A percentile compares a stretch with the other conserved stretches of the same genome.
Evolutionary conservation across 192 early-diverging fungal genomes (phyloP).

Genomic region (Backusella parvicylindrica): DNA sequence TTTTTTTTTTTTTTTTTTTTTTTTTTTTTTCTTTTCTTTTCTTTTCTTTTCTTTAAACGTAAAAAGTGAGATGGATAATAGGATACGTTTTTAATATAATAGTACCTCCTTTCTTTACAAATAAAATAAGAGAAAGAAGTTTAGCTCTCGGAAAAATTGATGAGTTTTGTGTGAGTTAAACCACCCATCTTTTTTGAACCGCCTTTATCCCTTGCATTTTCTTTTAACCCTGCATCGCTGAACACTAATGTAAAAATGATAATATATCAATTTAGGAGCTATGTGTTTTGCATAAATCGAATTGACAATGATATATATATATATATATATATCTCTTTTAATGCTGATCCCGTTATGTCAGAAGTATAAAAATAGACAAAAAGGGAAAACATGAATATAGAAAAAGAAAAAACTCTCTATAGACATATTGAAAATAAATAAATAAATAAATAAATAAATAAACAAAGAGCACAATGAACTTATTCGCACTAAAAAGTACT

Average conservation of each 20-base stretch:
- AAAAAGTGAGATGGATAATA: background rate
- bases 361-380: background rate
- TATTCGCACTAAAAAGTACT: background rate
- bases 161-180: background rate
- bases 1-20: background rate
- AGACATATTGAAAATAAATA: background rate
- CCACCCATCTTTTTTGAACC: background rate
- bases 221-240: background rate
- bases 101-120: background rate
- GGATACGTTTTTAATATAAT: background rate
- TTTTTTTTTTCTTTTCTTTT: no score
- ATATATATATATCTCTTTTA: background rate
- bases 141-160: background rate
- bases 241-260: constrained; percentile 5
- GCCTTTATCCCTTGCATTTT: background rate
- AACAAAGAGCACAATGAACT: background rate
- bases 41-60: no score
- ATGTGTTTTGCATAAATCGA: background rate
- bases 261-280: background rate
- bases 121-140: background rate
- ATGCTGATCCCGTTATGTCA: background rate
- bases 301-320: background rate
- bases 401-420: background rate
- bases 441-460: background rate
- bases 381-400: background rate